phyloP scores from a whole-genome alignment of 2,329 filamentous ascomycete genomes.

The Fonsecaea monophora region DNA sequence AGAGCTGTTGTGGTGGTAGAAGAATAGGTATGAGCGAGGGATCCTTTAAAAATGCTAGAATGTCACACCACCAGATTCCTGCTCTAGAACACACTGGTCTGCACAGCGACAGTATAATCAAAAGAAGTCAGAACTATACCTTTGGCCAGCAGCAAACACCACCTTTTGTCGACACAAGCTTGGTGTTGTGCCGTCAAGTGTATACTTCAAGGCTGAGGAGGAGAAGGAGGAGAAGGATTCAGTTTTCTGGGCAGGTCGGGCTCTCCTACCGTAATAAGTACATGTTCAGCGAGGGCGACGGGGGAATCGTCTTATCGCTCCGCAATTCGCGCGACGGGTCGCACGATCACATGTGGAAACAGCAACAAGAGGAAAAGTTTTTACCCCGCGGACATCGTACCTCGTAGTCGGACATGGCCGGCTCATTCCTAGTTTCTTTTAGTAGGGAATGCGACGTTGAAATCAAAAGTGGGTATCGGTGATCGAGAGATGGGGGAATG shows the following conservation, averaged over 20 bases:
- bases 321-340: not conserved
- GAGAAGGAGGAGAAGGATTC: not conserved
- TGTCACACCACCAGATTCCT: not conserved
- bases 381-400: constrained; percentile 1
- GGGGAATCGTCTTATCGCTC: constrained; percentile 12
- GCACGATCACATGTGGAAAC: not conserved
- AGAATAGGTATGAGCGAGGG: not conserved
- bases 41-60: not conserved
- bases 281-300: constrained; percentile 15
- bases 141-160: constrained; percentile 6
- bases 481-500: constrained; percentile 1
- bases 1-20: not conserved
- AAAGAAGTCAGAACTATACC: constrained; percentile 5
- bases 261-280: constrained; percentile 23
- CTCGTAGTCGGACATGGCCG: not conserved
- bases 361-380: not conserved
- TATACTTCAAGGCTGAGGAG: constrained; percentile 13
- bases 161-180: not conserved
- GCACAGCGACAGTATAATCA: not conserved
- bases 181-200: not conserved
- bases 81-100: not conserved
- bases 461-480: not conserved
- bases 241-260: constrained; percentile 3
- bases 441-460: not conserved
- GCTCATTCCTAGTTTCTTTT: not conserved